Base-by-base conservation (phyloP, 2,329 filamentous ascomycete species). In the Ceratocystiopsis sp. region DNA sequence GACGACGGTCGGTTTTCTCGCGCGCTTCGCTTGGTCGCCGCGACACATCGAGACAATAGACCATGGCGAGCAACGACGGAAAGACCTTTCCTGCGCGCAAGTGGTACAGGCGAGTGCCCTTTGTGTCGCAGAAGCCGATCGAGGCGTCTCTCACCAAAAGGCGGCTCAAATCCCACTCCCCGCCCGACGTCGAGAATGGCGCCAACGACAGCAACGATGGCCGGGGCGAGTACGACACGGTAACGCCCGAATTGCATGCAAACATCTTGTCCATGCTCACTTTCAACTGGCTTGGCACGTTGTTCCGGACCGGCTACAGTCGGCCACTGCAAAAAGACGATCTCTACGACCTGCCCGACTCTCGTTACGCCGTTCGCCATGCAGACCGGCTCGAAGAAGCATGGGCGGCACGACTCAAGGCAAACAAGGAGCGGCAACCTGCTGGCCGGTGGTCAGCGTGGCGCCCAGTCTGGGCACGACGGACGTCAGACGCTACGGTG, bases 41-140 rank as follows among this genome's bases (percentile, higher is more conserved):
- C 7, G 9, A 11, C 15, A n/a, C 32, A 29, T n/a, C 40, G 9
- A 15, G 13, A 40, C 3, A 13, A 17, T 15, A 3, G 34, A 33
- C 34, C 18, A 57, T 57, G 54, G 45, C 49, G 10, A 52, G 37
- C 41, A 50, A 44, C 35, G 47, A 53, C 38, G 50, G 47, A 37
- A 52, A 51, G 37, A 49, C 41, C 19, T 57, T 57, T 36, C 50
- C 54, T 21, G 52, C 51, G 2, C 48, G 55, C 45, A 57, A 53
- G 37, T 57, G 55, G 55, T 57, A 57, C 48, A 51, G 55, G 38
- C 48, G 53, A 34, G 54, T 57, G 1, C 55, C 55, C 0, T 52
- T 57, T 21, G 14, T 57, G 4, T 57, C 55, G 13, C 49, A 48
- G 8, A 50, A 48, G 5, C 52, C 53, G 4, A 55, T 55, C 41